These are phyloP conservation scores for Trebouxia sp. DNA, from an alignment of 139 green algal genomes.

Conservation along the genomic window DNA sequence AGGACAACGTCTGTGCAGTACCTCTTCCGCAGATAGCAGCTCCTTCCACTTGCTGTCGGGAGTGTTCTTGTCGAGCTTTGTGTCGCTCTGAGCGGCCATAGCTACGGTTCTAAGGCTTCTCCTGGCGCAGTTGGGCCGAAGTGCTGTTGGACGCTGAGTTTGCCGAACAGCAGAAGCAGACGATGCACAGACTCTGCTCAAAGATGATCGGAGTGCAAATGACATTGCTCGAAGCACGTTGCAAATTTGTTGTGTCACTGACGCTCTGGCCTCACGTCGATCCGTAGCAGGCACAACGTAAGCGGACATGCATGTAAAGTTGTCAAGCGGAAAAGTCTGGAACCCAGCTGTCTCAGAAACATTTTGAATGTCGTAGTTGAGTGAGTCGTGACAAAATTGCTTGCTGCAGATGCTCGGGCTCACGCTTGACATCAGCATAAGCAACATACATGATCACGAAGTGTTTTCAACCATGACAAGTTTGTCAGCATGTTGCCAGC, in stretches of 20 bases:
- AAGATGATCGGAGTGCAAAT: not conserved
- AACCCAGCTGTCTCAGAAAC: no score
- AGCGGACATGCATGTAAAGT: conserved; percentile 7
- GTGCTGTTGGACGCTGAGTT: not conserved
- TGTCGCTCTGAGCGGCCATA: conserved; percentile 6
- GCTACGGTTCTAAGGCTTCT: not conserved
- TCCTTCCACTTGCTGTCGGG: conserved; percentile 57
- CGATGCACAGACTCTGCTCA: not conserved
- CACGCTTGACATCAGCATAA: no score
- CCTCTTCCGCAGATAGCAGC: conserved; percentile 50
- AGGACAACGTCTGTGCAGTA: not conserved
- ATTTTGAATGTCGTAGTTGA: no score
- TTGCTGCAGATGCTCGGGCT: no score
- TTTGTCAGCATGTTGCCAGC: no score
- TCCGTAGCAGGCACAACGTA: not conserved
- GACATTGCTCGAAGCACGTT: not conserved
- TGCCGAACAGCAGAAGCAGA: not conserved
- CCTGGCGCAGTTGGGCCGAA: not conserved
- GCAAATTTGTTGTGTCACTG: no score
- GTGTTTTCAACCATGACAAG: no score
- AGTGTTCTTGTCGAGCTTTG: conserved; percentile 61
- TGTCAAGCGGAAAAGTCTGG: not conserved
- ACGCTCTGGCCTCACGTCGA: no score
- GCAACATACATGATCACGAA: no score
- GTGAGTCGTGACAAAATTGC: no score